These are phyloP conservation scores for Moesziomyces sp. DNA, from an alignment of 1,284 basidiomycete species.

Conservation along the genomic window DNA sequence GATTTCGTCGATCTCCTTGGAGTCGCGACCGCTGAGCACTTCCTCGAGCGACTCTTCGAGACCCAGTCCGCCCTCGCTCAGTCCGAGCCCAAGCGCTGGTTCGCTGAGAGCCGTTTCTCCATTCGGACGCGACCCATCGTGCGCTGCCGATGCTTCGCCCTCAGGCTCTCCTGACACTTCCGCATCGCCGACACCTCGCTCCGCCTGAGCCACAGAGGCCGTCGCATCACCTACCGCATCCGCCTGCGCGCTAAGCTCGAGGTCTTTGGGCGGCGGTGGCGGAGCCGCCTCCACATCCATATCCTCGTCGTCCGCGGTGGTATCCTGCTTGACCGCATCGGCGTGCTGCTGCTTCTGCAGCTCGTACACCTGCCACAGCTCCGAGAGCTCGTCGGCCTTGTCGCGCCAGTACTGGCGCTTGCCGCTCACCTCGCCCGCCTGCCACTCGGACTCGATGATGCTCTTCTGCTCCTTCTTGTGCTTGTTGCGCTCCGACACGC, in stretches of 20 bases:
- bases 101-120: neutral
- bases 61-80: too few species aligned
- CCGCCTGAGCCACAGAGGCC: too few species aligned
- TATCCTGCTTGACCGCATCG: constrained; percentile 7
- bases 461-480: constrained; percentile 2
- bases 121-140: neutral
- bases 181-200: too few species aligned
- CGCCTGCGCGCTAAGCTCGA: neutral
- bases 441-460: constrained; percentile 20
- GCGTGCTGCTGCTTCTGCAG: constrained; percentile 9
- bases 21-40: too few species aligned
- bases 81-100: too few species aligned
- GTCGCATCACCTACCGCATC: too few species aligned
- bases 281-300: neutral
- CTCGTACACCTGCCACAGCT: constrained; percentile 23
- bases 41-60: too few species aligned
- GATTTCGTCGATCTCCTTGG: too few species aligned
- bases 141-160: neutral
- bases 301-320: neutral
- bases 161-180: too few species aligned
- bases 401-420: constrained; percentile 36
- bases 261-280: neutral
- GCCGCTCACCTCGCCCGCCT: constrained; percentile 32
- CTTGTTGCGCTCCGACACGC: neutral
- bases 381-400: constrained; percentile 17